Evolutionary conservation across 2,329 filamentous ascomycete species (phyloP), one percentile per base, ranked within the genome.

Genomic region (Pleomassaria siparia): DNA sequence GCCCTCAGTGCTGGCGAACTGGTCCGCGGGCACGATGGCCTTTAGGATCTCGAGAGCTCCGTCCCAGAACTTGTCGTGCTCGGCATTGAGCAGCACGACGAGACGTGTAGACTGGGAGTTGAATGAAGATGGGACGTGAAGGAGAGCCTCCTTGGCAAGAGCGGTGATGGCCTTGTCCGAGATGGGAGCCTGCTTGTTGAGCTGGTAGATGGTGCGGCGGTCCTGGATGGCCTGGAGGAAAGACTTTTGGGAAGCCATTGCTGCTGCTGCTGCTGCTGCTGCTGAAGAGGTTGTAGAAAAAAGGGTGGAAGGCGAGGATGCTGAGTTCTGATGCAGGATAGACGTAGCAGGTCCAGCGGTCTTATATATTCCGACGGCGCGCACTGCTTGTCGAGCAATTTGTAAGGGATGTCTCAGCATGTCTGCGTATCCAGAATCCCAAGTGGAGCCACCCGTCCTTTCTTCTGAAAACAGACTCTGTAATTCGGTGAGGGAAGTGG

Each of bases 51-150:
- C 82, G 51, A 76, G 72, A 46, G 84, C 80, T 50, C 90, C 78
- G 68, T 89, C 85, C 92, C 91, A 96, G 60, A 95, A 83, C 76
- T 88, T 87, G 62, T 91, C 85, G 77, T 96, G 91, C 72, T 96
- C 88, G 53, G 81, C 82, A 63, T 87, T 86, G 64, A 94, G 80
- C 45, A 96, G 82, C 43, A 96, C 81, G 40, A 95, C 81, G 49
- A 87, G 75, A 50, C 91, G 86, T 58, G 88, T 87, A 58, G 84
- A 84, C 77, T 96, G 91, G 33, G 84, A 88, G 83, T 96, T 96
- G 85, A 96, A 96, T 55, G 86, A 84, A 43, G 83, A 87, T 33
- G 91, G 91, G 1, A 86, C 79, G 70, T 90, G 79, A 50, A 83
- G 76, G 58, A 94, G 76, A 45, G 83, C 78, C 48, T 75, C 63